Evolutionary conservation across 352 stramenopile species (phyloP), one percentile per base, ranked within the genome.

Genomic region (Thalassiosira livingstoniorum): DNA sequence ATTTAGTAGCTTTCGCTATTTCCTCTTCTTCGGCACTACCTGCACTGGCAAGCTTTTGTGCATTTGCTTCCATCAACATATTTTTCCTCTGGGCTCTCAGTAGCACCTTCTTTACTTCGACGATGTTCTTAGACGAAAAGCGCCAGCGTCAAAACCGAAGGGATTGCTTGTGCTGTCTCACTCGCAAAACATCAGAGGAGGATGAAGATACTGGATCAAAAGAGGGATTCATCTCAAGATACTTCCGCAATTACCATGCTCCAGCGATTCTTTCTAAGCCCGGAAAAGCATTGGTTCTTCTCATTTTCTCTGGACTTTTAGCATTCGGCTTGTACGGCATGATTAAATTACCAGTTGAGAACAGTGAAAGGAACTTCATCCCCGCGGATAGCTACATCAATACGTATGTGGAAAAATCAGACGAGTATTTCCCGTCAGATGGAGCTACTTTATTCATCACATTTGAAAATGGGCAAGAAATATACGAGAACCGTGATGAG

Each of bases 1-100:
- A 95, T 77, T 66, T 94, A 15, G 88, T 95, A 0, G 91, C 91
- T 0, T 95, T 95, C 80, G 86, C 75, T 7, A 94, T 95, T 64
- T 92, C 89, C 25, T 80, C 81, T 5, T 75, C 82, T 13, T 93
- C 80, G 2, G 68, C 73, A 31, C 72, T 94, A 18, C 89, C 89
- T 10, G 89, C 88, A 13, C 75, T 95, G 34, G 84, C 81, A 0
- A 87, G 72, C 57, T 94, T 94, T 63, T 93, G 89, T 83, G 90
- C 81, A 0, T 94, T 87, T 74, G 89, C 91, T 11, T 72, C 85
- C 32, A 87, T 93, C 29, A 78, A 78, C 4, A 91, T 95, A 43
- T 85, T 93, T 51, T 94, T 94, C 51, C 64, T 94, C 0, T 94
- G 88, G 86, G 31, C 87, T 0, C 91, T 92, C 54, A 69, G 91